Conservation (phyloP, 2,329 filamentous ascomycete genomes). For the Neocucurbitaria cava region DNA sequence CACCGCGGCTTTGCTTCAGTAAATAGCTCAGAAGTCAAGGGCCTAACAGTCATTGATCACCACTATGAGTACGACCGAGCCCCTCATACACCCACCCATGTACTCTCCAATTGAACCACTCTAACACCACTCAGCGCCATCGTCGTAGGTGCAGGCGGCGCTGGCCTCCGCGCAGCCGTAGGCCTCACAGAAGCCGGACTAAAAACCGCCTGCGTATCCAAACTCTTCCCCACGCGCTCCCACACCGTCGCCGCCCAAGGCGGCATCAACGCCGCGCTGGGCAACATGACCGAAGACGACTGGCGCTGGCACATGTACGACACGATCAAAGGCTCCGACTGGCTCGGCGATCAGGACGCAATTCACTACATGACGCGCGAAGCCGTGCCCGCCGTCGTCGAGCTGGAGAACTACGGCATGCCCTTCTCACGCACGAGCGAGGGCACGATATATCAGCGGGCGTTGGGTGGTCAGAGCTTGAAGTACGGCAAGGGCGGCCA, state of each 20-base stretch:
- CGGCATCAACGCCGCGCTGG: slow-evolving; percentile 67
- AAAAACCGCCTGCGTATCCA: slow-evolving; percentile 70
- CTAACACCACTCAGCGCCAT: slow-evolving; percentile 44
- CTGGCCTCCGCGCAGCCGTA: slow-evolving; percentile 68
- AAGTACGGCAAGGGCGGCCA: slow-evolving; percentile 58
- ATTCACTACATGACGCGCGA: slow-evolving; percentile 67
- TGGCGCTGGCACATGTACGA: slow-evolving; percentile 69
- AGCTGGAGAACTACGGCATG: slow-evolving; percentile 64
- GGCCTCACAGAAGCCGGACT: slow-evolving; percentile 69
- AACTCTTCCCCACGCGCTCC: slow-evolving; percentile 68
- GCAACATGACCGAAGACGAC: slow-evolving; percentile 63
- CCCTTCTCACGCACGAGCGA: slow-evolving; percentile 59
- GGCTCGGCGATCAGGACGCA: slow-evolving; percentile 66
- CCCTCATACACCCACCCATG: neutral
- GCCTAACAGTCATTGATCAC: slow-evolving; percentile 41
- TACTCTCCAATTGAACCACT: neutral
- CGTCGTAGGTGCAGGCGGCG: slow-evolving; percentile 63
- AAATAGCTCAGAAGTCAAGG: slow-evolving; percentile 21
- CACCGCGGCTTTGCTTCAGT: slow-evolving; percentile 25
- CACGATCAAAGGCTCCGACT: slow-evolving; percentile 65
- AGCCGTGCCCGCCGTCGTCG: slow-evolving; percentile 61
- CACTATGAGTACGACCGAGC: slow-evolving; percentile 40
- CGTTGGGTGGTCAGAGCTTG: slow-evolving; percentile 57
- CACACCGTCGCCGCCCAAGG: slow-evolving; percentile 73
- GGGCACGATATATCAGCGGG: slow-evolving; percentile 57